Evolutionary conservation across 2,329 filamentous ascomycete species (phyloP), one percentile per base, ranked within the genome.

Genomic region (Pseudogymnoascus sp.): DNA sequence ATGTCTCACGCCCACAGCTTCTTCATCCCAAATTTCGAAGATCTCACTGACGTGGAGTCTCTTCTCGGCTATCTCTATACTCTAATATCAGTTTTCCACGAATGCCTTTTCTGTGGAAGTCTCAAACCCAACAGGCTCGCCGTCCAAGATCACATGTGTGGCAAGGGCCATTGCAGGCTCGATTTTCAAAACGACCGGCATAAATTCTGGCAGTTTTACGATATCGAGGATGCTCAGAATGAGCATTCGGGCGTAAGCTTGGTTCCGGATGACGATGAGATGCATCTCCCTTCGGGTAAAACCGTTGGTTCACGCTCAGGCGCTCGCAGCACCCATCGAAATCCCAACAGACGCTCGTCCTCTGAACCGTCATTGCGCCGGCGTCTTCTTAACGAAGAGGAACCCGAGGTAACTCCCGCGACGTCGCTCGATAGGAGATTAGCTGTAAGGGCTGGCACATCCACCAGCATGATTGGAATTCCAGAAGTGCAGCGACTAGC

Each of bases 41-140:
- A 72, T 8, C 70, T 84, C 0, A 76, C 81, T 8, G 79, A 83
- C 61, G 64, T 78, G 2, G 76, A 78, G 36, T 77, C 77, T 0
- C 69, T 84, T 1, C 70, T 83, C 36, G 66, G 71, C 40, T 82
- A 82, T 61, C 69, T 83, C 0, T 74, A 78, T 60, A 73, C 81
- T 7, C 69, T 83, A 18, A 77, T 83, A 12, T 77, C 72, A 18
- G 74, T 69, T 0, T 82, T 80, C 61, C 72, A 72, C 15, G 79
- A 82, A 68, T 84, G 82, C 63, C 72, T 84, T 37, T 75, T 73
- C 18, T 84, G 81, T 64, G 78, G 78, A 0, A 78, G 73, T 12
- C 69, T 75, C 37, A 74, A 78, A 33, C 68, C 69, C 0, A 79
- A 76, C 0, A 70, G 72, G 0, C 72, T 79, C 59, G 81, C 75